A percentile compares a stretch with the other conserved stretches of the same genome.
Conservation (phyloP, 768 basidiomycete genomes). For the Dioszegia aurantiaca region DNA sequence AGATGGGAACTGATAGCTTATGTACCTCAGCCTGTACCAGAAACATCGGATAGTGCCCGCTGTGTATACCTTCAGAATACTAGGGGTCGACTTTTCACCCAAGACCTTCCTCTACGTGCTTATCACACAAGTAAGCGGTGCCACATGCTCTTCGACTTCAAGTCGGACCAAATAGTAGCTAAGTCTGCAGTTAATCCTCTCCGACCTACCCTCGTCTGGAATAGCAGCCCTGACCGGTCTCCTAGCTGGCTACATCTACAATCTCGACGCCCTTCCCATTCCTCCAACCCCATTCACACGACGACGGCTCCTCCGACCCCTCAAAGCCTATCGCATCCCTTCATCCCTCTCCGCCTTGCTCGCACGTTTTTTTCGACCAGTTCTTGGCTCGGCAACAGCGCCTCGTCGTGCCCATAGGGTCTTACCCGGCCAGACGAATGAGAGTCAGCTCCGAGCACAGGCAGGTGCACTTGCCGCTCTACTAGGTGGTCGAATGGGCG, state of each 20-base stretch:
- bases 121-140: background rate
- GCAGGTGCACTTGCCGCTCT: background rate
- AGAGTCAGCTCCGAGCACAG: background rate
- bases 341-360: constrained; percentile 60
- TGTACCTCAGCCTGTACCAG: constrained; percentile 65
- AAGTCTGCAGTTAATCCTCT: constrained; percentile 62
- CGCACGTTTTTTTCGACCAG: constrained; percentile 62
- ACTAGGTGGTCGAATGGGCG: constrained; percentile 2
- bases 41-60: constrained; percentile 73
- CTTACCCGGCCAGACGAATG: constrained; percentile 61
- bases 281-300: constrained; percentile 26
- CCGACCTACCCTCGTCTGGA: constrained; percentile 65
- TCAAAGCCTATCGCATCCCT: constrained; percentile 73
- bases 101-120: constrained; percentile 16
- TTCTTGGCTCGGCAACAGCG: constrained; percentile 65
- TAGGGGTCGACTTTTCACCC: constrained; percentile 64
- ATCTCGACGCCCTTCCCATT: constrained; percentile 70
- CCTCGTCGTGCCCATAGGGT: constrained; percentile 70
- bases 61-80: constrained; percentile 71
- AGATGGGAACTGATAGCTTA: background rate
- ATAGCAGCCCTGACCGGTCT: constrained; percentile 66
- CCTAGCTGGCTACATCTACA: constrained; percentile 71
- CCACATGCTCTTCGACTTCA: background rate
- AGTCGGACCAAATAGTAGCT: background rate
- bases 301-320: constrained; percentile 30